Conservation (phyloP, 2,329 filamentous ascomycete species). For the Alternaria ethzedia region DNA sequence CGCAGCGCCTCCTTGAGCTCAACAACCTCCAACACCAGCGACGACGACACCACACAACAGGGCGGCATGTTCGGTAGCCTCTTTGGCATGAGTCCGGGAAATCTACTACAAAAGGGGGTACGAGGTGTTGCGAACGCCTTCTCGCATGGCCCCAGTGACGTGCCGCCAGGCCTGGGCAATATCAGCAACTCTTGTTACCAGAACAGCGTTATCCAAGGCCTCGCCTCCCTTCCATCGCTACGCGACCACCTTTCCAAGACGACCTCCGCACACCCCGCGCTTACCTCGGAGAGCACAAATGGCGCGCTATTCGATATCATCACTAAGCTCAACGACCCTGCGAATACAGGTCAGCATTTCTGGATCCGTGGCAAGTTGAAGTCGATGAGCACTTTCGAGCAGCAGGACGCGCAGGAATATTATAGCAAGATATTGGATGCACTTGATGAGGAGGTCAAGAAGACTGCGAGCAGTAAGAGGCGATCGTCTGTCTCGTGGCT, state of each 20-base stretch:
- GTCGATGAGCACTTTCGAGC: slow-evolving; percentile 92
- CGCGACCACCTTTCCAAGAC: slow-evolving; percentile 64
- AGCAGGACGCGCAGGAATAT: slow-evolving; percentile 98
- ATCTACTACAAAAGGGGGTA: slow-evolving; percentile 45
- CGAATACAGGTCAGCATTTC: slow-evolving; percentile 75
- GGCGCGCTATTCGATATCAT: slow-evolving; percentile 70
- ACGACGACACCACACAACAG: slow-evolving; percentile 26
- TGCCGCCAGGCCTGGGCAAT: slow-evolving; percentile 76
- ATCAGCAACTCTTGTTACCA: slow-evolving; percentile 97
- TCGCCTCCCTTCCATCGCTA: slow-evolving; percentile 77
- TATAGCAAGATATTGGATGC: slow-evolving; percentile 88
- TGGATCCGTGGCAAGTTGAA: slow-evolving; percentile 85
- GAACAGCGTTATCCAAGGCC: slow-evolving; percentile 85
- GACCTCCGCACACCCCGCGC: slow-evolving; percentile 40
- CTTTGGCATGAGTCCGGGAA: slow-evolving; percentile 49
- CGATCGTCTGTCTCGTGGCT: slow-evolving; percentile 46
- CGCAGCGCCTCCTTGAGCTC: slow-evolving; percentile 7
- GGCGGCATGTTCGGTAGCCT: slow-evolving; percentile 37
- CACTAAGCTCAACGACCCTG: slow-evolving; percentile 69
- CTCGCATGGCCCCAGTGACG: slow-evolving; percentile 37
- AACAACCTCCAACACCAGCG: slow-evolving; percentile 22
- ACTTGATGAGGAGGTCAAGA: slow-evolving; percentile 76
- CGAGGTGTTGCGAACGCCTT: slow-evolving; percentile 46
- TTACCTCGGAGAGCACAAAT: slow-evolving; percentile 55
- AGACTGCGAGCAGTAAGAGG: slow-evolving; percentile 51